Conservation (phyloP, 805 yeast genomes). For the Nakazawaea holstii region DNA sequence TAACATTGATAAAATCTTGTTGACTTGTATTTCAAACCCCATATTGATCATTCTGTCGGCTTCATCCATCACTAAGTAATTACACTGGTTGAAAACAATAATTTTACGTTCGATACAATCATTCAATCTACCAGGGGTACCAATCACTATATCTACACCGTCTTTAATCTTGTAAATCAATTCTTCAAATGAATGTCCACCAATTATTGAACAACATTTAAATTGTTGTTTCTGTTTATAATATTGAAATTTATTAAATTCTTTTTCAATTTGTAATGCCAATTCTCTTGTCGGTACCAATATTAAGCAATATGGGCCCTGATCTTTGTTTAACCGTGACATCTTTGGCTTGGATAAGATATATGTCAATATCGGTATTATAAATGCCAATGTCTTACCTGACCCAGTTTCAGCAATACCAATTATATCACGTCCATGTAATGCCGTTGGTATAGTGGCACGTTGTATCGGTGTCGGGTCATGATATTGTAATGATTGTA, state of each 20-base stretch:
- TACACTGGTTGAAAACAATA: conserved; percentile 53
- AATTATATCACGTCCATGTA: conserved; percentile 57
- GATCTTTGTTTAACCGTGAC: conserved; percentile 41
- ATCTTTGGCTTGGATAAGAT: conserved; percentile 41
- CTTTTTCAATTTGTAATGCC: conserved; percentile 78
- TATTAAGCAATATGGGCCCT: conserved; percentile 71
- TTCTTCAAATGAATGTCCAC: conserved; percentile 83
- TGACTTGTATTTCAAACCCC: conserved; percentile 85
- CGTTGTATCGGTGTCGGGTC: conserved; percentile 91
- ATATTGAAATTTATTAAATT: conserved; percentile 45
- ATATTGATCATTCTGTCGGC: conserved; percentile 94
- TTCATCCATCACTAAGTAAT: conserved; percentile 79
- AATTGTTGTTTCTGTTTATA: conserved; percentile 18
- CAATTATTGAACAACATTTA: conserved; percentile 65
- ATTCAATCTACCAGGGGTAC: conserved; percentile 89
- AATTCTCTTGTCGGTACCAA: conserved; percentile 93
- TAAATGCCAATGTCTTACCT: conserved; percentile 85
- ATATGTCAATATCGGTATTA: conserved; percentile 65
- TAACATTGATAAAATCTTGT: conserved; percentile 49
- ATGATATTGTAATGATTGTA: conserved; percentile 36
- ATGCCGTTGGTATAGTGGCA: conserved; percentile 73
- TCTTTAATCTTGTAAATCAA: conserved; percentile 53
- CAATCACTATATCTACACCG: conserved; percentile 78
- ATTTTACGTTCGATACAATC: conserved; percentile 74
- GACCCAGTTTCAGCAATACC: conserved; percentile 98